These are phyloP conservation scores for Candida dubliniensis DNA, from an alignment of 1,139 yeast species.

Conservation along the genomic window DNA sequence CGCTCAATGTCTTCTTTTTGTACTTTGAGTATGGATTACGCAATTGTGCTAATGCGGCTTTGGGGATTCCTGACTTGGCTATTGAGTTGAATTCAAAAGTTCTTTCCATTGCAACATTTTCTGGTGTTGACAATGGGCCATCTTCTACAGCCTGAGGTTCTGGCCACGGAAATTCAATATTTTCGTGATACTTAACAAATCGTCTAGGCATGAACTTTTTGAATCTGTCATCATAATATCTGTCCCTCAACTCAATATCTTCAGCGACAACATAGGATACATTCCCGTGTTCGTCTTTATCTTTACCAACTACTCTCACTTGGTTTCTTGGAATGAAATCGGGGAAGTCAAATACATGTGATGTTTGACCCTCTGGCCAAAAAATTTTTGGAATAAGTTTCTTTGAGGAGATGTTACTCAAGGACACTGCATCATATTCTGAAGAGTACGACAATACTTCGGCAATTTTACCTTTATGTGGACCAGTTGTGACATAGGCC, in stretches of 20 bases:
- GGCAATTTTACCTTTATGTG: constrained; percentile 70
- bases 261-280: constrained; percentile 73
- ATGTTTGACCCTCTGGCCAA: constrained; percentile 74
- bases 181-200: constrained; percentile 66
- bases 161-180: constrained; percentile 87
- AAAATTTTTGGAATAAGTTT: constrained; percentile 57
- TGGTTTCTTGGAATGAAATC: constrained; percentile 49
- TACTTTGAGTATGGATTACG: constrained; percentile 69
- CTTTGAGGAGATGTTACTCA: constrained; percentile 38
- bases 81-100: constrained; percentile 73
- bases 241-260: constrained; percentile 61
- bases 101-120: constrained; percentile 64
- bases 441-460: constrained; percentile 39
- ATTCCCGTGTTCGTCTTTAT: constrained; percentile 61
- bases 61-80: constrained; percentile 68
- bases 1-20: constrained; percentile 58
- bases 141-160: constrained; percentile 64
- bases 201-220: constrained; percentile 76
- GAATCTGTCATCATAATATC: constrained; percentile 73
- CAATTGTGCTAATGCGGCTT: constrained; percentile 62
- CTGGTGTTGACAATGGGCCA: constrained; percentile 58
- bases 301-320: constrained; percentile 72
- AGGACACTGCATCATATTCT: constrained; percentile 33
- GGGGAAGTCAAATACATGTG: constrained; percentile 70
- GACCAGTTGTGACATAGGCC: constrained; percentile 61